Conservation (phyloP, 371 early-diverging fungal genomes). For the Lichtheimia corymbifera region DNA sequence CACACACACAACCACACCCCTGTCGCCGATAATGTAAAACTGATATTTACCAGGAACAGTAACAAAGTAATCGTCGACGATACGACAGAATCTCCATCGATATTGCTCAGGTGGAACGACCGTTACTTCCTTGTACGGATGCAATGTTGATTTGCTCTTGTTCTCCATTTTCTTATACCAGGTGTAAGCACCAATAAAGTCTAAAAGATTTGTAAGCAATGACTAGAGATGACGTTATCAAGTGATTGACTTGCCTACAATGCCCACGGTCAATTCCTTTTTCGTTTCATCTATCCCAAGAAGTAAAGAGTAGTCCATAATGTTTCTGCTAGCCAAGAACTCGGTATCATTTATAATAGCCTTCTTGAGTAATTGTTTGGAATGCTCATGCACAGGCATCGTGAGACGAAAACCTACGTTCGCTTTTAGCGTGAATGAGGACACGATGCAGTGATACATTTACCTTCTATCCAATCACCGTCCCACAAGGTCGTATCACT, state of each 20-base stretch:
- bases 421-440: background rate
- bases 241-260: slow-evolving; percentile 60
- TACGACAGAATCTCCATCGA: slow-evolving; percentile 79
- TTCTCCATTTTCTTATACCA: slow-evolving; percentile 94
- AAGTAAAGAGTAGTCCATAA: slow-evolving; percentile 94
- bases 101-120: slow-evolving; percentile 91
- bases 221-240: background rate
- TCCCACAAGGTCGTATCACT: slow-evolving; percentile 64
- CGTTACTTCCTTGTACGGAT: slow-evolving; percentile 80
- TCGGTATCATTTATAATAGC: slow-evolving; percentile 84
- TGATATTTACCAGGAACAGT: slow-evolving; percentile 64
- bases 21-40: too few relatives aligned
- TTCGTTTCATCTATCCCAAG: slow-evolving; percentile 83
- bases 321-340: slow-evolving; percentile 81
- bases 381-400: slow-evolving; percentile 63
- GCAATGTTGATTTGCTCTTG: slow-evolving; percentile 85
- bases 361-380: slow-evolving; percentile 74
- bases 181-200: slow-evolving; percentile 93
- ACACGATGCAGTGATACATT: background rate
- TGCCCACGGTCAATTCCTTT: slow-evolving; percentile 87
- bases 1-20: too few relatives aligned
- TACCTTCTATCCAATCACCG: slow-evolving; percentile 68
- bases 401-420: slow-evolving; percentile 2
- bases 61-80: slow-evolving; percentile 85
- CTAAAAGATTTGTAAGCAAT: slow-evolving; percentile 32